Conservation (phyloP, 805 yeast genomes). For the Suhomyces vadensis region DNA sequence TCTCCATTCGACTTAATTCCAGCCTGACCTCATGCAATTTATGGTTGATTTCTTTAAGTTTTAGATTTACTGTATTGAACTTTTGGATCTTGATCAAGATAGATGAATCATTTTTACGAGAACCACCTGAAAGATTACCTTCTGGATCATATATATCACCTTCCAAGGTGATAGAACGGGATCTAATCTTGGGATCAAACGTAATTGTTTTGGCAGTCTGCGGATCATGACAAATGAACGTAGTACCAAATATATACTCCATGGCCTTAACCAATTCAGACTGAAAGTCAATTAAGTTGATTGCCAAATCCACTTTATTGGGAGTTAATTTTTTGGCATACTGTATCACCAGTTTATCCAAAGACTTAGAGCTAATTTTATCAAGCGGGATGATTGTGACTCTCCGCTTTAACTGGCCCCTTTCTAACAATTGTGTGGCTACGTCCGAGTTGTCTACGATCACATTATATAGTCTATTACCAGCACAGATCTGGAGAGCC, state of each 20-base stretch:
- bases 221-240: slow-evolving; percentile 86
- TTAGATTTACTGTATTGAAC: slow-evolving; percentile 48
- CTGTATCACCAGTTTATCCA: slow-evolving; percentile 52
- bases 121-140: slow-evolving; percentile 96
- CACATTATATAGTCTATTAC: slow-evolving; percentile 84
- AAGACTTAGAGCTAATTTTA: slow-evolving; percentile 65
- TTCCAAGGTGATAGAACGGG: slow-evolving; percentile 83
- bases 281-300: slow-evolving; percentile 76
- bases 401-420: slow-evolving; percentile 74
- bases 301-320: slow-evolving; percentile 84
- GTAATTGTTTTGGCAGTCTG: slow-evolving; percentile 88
- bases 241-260: slow-evolving; percentile 87
- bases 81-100: slow-evolving; percentile 66
- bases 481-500: slow-evolving; percentile 93
- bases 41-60: slow-evolving; percentile 41
- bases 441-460: slow-evolving; percentile 86
- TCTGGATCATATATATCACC: slow-evolving; percentile 97
- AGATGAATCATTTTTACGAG: slow-evolving; percentile 60
- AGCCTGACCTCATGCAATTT: slow-evolving; percentile 42
- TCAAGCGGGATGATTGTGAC: slow-evolving; percentile 92
- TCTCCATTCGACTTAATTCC: slow-evolving; percentile 44
- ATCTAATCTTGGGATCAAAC: slow-evolving; percentile 74
- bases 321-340: slow-evolving; percentile 80
- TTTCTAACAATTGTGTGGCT: slow-evolving; percentile 79
- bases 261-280: slow-evolving; percentile 73